Evolutionary conservation across 2,329 filamentous ascomycete species (phyloP).

Genomic region (Lasiodiplodia theobromae): DNA sequence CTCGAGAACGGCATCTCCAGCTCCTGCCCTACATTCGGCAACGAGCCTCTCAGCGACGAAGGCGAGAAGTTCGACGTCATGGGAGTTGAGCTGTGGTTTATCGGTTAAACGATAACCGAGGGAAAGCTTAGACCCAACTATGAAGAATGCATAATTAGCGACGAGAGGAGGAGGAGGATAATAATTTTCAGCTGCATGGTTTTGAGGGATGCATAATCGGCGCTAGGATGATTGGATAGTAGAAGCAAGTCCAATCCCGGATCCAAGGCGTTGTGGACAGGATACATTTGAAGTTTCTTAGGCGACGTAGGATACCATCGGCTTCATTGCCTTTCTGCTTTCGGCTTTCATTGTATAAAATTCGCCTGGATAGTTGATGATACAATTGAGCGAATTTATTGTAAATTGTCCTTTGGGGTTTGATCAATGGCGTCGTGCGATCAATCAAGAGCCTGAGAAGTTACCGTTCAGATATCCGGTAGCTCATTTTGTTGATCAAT

Average conservation of each 20-base stretch:
- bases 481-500: not conserved
- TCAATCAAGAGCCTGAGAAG: not conserved
- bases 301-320: slow-evolving; percentile 22
- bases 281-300: slow-evolving; percentile 10
- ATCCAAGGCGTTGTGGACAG: slow-evolving; percentile 21
- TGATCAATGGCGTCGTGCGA: not conserved
- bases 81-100: slow-evolving; percentile 91
- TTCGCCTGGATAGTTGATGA: not conserved
- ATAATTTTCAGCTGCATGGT: not conserved
- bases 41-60: slow-evolving; percentile 91
- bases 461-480: not conserved
- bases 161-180: slow-evolving; percentile 12
- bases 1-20: slow-evolving; percentile 85
- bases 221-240: slow-evolving; percentile 11
- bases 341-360: slow-evolving; percentile 7
- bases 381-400: not conserved
- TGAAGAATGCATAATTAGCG: not conserved
- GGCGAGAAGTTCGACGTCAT: slow-evolving; percentile 90
- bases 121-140: not conserved
- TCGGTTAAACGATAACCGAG: slow-evolving; percentile 60
- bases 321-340: slow-evolving; percentile 8
- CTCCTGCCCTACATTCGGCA: slow-evolving; percentile 89
- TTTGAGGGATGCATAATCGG: slow-evolving; percentile 14
- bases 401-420: not conserved
- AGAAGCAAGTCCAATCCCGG: slow-evolving; percentile 6